Conservation (phyloP, 345 rosid species). For the Sisymbrium irio region DNA sequence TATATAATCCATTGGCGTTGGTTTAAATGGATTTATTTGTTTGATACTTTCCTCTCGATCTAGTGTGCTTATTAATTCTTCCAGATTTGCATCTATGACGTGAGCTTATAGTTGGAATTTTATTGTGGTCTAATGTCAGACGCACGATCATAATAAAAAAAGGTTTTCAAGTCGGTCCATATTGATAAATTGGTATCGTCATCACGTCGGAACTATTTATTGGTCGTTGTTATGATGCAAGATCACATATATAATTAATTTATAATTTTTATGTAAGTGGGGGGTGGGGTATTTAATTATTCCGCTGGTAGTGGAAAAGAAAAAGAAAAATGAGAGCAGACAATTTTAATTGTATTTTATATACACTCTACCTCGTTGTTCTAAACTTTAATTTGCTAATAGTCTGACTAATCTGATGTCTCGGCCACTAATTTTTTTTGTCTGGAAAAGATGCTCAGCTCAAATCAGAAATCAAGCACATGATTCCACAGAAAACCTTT, state of each 20-base stretch:
- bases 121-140: slow-evolving; percentile 27
- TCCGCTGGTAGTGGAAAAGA: slow-evolving; percentile 25
- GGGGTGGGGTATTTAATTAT: slow-evolving; percentile 6
- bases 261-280: slow-evolving; percentile 10
- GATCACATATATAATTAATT: background rate
- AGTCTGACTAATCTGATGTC: slow-evolving; percentile 22
- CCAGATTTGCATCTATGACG: slow-evolving; percentile 29
- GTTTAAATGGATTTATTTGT: background rate
- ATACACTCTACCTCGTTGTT: background rate
- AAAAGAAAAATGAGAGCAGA: background rate
- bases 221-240: slow-evolving; percentile 22
- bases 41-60: background rate
- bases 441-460: slow-evolving; percentile 3
- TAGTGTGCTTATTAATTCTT: background rate
- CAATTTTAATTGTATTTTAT: background rate
- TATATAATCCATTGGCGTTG: background rate
- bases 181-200: slow-evolving; percentile 4
- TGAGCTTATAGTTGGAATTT: slow-evolving; percentile 26
- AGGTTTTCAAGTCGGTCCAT: background rate
- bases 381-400: slow-evolving; percentile 17
- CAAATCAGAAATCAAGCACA: slow-evolving; percentile 17
- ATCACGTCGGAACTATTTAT: slow-evolving; percentile 26
- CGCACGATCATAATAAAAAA: slow-evolving; percentile 27
- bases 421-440: background rate
- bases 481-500: background rate